phyloP scores from a whole-genome alignment of 805 yeast species.

The Candida patagonica region DNA sequence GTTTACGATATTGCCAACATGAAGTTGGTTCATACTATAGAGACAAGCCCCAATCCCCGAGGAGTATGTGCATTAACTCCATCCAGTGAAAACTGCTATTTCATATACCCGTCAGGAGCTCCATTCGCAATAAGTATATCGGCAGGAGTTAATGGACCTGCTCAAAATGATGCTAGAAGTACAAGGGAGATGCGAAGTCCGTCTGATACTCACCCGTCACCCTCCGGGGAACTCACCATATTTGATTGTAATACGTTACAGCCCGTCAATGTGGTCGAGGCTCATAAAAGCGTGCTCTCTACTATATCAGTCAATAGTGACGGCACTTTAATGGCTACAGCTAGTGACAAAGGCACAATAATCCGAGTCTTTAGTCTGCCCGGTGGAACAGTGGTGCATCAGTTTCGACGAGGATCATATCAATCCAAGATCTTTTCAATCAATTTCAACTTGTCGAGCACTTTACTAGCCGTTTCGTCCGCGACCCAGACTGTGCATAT shows the following conservation, averaged over 20 bases:
- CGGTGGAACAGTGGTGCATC: slow-evolving; percentile 45
- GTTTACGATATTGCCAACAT: slow-evolving; percentile 88
- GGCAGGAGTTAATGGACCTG: not conserved
- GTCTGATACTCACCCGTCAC: slow-evolving; percentile 15
- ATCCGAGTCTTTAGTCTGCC: slow-evolving; percentile 69
- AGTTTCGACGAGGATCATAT: slow-evolving; percentile 80
- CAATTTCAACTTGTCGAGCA: slow-evolving; percentile 61
- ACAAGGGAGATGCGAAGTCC: slow-evolving; percentile 10
- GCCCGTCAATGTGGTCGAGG: slow-evolving; percentile 74
- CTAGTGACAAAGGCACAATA: slow-evolving; percentile 84
- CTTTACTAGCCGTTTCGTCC: slow-evolving; percentile 71
- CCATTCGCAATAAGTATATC: slow-evolving; percentile 10
- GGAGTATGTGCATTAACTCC: slow-evolving; percentile 31
- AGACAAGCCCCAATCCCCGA: slow-evolving; percentile 39
- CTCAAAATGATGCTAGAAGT: slow-evolving; percentile 1
- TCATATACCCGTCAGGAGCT: slow-evolving; percentile 46
- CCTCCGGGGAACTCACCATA: slow-evolving; percentile 59
- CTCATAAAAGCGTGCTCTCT: slow-evolving; percentile 74
- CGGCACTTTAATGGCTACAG: slow-evolving; percentile 77
- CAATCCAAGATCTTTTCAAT: slow-evolving; percentile 72
- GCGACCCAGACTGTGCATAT: slow-evolving; percentile 91
- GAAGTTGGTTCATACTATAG: slow-evolving; percentile 66
- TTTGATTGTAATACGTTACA: slow-evolving; percentile 68
- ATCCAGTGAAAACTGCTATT: slow-evolving; percentile 38
- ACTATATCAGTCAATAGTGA: slow-evolving; percentile 59